Base-by-base conservation (phyloP, 1,284 basidiomycete species). In the Puccinia coronata region DNA sequence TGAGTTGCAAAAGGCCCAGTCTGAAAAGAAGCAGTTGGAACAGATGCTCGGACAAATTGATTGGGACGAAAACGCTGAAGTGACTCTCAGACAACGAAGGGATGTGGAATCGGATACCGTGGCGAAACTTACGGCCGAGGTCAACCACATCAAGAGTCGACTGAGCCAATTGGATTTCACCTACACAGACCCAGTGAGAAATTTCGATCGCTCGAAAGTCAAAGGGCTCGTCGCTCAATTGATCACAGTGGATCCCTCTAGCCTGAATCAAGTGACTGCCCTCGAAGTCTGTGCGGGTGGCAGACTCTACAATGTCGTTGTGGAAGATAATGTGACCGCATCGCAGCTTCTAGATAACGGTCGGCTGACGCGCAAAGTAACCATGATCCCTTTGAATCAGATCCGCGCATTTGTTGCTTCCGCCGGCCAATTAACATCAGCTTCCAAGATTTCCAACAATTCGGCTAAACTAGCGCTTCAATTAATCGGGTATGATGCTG, bases 311-410 rank as follows among this genome's bases (percentile, higher is more conserved):
- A 96, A 98, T 83, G 92, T 96, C 55, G 93, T 98, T 28, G 94
- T 98, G 28, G 91, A 96, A 84, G 92, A 97, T 86, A 94, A 98
- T 86, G 90, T 90, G 82, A 91, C 96, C 75, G 95, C 95, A 59
- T 93, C 93, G 83, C 91, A 93, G 57, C 89, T 99, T 36, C 88
- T 99, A 69, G 90, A 92, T 84, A 91, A 93, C 72, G 94, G 95
- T 43, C 89, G 89, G 80, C 90, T 99, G 83, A 92, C 91, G 87
- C 95, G 93, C 87, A 92, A 95, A 28, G 93, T 97, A 36, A 98
- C 95, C 0, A 91, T 98, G 85, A 95, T 99, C 83, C 96, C 96
- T 0, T 88, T 99, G 59, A 96, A 92, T 87, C 96, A 95, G 88
- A 96, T 99, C 85, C 91, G 91, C 83, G 89, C 91, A 1, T 90